Percentiles rank a stretch among this genome's conserved stretches.
Evolutionary conservation across 2,329 filamentous ascomycete genomes (phyloP).

Genomic region (Arthrobotrys megalospora): DNA sequence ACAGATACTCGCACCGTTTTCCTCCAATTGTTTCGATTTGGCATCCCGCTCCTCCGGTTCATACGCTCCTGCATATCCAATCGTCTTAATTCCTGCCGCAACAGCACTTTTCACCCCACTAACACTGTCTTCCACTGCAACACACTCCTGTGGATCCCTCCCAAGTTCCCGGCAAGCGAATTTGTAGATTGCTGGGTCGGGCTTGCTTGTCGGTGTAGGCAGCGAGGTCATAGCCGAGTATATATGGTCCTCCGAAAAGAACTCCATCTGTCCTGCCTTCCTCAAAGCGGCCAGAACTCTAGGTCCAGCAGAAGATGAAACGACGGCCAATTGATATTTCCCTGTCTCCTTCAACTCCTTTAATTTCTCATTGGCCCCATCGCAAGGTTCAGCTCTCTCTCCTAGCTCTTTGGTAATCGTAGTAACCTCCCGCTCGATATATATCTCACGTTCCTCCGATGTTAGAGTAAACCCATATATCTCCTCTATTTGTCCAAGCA

Average conservation of each 20-base stretch:
- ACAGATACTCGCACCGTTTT: constrained; percentile 76
- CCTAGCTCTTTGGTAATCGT: constrained; percentile 86
- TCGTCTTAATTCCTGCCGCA: constrained; percentile 82
- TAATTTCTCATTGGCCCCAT: constrained; percentile 78
- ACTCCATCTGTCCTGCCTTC: constrained; percentile 84
- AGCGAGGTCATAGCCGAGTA: constrained; percentile 88
- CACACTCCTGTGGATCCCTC: constrained; percentile 78
- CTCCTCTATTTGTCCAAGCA: constrained; percentile 82
- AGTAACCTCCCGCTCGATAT: constrained; percentile 82
- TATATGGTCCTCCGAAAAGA: constrained; percentile 81
- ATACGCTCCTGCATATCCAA: constrained; percentile 90
- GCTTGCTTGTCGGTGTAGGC: constrained; percentile 86
- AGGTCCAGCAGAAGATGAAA: constrained; percentile 83
- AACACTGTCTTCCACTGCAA: constrained; percentile 91
- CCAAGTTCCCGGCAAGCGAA: constrained; percentile 81
- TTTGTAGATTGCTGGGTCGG: constrained; percentile 89
- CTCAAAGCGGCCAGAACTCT: constrained; percentile 83
- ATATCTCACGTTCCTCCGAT: constrained; percentile 80
- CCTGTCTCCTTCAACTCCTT: constrained; percentile 75
- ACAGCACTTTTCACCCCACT: constrained; percentile 84
- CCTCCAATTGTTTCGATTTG: constrained; percentile 76
- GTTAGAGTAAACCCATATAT: constrained; percentile 81
- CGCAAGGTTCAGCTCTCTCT: constrained; percentile 77
- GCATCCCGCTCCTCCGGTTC: constrained; percentile 71
- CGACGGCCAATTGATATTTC: constrained; percentile 82